Evolutionary conservation across 1,139 yeast species (phyloP).

Genomic region (Kurtzmaniella quercitrusa): DNA sequence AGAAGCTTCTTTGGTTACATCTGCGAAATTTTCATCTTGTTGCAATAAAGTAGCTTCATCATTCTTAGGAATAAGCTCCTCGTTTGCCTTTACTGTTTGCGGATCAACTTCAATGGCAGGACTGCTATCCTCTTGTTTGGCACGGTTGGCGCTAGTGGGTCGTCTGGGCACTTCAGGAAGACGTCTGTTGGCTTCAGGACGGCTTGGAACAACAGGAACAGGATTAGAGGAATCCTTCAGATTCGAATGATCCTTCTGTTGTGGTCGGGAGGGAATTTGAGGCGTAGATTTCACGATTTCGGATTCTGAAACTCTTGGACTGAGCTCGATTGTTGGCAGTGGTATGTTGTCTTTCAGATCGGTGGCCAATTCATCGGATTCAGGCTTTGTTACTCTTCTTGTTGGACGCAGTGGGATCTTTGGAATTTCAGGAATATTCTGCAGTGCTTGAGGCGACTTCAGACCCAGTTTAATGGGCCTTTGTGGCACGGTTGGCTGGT

Average conservation of each 20-base stretch:
- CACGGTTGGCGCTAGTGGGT: neutral
- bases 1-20: too few relatives aligned
- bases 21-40: neutral
- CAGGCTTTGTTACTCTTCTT: neutral
- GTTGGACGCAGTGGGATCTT: constrained; percentile 1
- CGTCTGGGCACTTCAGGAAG: constrained; percentile 6
- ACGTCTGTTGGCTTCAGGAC: neutral
- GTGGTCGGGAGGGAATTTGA: constrained; percentile 18
- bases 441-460: neutral
- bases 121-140: neutral
- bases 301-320: neutral
- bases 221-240: neutral
- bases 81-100: neutral
- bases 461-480: neutral
- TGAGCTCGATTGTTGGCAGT: neutral
- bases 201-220: neutral
- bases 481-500: constrained; percentile 2
- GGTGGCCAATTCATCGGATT: constrained; percentile 1
- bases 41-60: neutral
- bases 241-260: neutral
- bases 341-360: neutral
- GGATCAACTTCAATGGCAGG: constrained; percentile 4
- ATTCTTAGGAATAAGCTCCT: too few relatives aligned
- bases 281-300: constrained; percentile 9
- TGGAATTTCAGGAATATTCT: neutral